These are phyloP conservation scores for Lophiostoma macrostomum DNA, from an alignment of 495 filamentous ascomycete species.

Conservation along the genomic window DNA sequence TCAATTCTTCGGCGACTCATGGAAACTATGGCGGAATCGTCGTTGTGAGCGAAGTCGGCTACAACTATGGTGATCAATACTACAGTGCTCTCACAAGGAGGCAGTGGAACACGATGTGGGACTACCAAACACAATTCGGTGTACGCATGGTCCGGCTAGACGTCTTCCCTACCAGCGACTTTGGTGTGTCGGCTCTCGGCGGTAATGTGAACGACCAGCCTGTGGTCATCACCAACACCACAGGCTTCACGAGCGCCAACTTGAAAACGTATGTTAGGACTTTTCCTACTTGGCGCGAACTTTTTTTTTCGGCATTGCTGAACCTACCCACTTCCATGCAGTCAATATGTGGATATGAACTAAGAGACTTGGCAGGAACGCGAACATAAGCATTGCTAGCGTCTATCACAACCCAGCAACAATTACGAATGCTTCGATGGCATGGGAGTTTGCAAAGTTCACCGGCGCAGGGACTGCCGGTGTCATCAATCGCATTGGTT, in stretches of 20 bases:
- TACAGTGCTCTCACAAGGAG: slow-evolving; percentile 54
- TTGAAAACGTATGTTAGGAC: slow-evolving; percentile 30
- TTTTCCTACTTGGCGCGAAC: slow-evolving; percentile 2
- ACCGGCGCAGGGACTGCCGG: slow-evolving; percentile 49
- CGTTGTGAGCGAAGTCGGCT: slow-evolving; percentile 55
- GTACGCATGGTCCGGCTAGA: slow-evolving; percentile 62
- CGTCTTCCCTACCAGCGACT: slow-evolving; percentile 53
- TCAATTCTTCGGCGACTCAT: slow-evolving; percentile 45
- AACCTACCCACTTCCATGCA: slow-evolving; percentile 13
- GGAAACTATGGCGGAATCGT: slow-evolving; percentile 61
- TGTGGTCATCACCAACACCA: slow-evolving; percentile 30
- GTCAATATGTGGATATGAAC: slow-evolving; percentile 11
- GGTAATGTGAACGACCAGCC: slow-evolving; percentile 30
- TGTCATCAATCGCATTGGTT: slow-evolving; percentile 59
- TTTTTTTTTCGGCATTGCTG: neutral
- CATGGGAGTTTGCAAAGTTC: slow-evolving; percentile 55
- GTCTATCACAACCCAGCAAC: slow-evolving; percentile 59
- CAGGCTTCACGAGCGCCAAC: slow-evolving; percentile 26
- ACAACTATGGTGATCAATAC: slow-evolving; percentile 50
- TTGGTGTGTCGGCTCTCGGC: slow-evolving; percentile 39
- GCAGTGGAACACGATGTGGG: slow-evolving; percentile 56
- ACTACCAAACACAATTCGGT: slow-evolving; percentile 57
- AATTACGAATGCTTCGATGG: slow-evolving; percentile 52
- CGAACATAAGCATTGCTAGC: slow-evolving; percentile 49
- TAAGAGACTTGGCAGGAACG: slow-evolving; percentile 29